These are phyloP conservation scores for Fallopia convolvulus DNA, from an alignment of 148 eudicot species.

Conservation along the genomic window DNA sequence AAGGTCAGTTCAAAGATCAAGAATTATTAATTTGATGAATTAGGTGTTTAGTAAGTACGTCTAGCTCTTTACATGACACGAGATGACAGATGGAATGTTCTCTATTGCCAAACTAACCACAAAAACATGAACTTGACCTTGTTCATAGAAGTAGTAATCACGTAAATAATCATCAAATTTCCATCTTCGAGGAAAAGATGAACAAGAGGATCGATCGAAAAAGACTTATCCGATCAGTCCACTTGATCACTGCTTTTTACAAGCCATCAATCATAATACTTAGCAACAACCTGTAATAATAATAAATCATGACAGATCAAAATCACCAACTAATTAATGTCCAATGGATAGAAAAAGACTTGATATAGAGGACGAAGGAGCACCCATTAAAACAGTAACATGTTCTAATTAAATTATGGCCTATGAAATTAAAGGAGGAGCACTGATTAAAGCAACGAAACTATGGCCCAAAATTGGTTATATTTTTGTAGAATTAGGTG, in stretches of 20 bases:
- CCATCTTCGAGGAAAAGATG: not conserved
- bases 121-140: not conserved
- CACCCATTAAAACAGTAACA: not conserved
- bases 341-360: not conserved
- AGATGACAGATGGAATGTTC: not conserved
- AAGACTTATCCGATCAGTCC: conserved; percentile 21
- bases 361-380: not conserved
- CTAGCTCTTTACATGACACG: not conserved
- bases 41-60: not conserved
- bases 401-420: not conserved
- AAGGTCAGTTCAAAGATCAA: not conserved
- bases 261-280: conserved; percentile 33
- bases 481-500: not conserved
- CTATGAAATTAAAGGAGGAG: too few relatives aligned
- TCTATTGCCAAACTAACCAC: not conserved
- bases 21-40: not conserved
- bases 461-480: not conserved
- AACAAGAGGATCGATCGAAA: not conserved
- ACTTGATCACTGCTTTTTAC: conserved; percentile 21
- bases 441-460: too few relatives aligned
- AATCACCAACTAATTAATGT: not conserved
- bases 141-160: not conserved
- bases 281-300: conserved; percentile 56
- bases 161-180: not conserved
- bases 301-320: not conserved